These are phyloP conservation scores for Aaosphaeria pasadenensis DNA, from an alignment of 2,329 filamentous ascomycete genomes.

Conservation along the genomic window DNA sequence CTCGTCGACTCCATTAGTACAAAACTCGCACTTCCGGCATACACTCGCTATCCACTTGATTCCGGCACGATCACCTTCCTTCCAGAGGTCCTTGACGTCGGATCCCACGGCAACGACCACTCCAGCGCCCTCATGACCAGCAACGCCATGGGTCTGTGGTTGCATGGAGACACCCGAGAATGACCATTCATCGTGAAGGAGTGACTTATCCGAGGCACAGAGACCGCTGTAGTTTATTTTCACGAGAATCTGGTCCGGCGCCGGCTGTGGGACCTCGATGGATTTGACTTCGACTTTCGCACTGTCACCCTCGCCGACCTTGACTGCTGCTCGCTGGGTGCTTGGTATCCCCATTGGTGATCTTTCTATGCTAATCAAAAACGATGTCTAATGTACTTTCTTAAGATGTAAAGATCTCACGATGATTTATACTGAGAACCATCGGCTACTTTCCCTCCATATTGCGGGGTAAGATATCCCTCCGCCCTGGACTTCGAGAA, in stretches of 20 bases:
- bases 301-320: slow-evolving; percentile 22
- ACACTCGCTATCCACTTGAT: slow-evolving; percentile 77
- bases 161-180: slow-evolving; percentile 38
- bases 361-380: not conserved
- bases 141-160: slow-evolving; percentile 73
- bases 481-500: not conserved
- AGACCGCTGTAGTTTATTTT: slow-evolving; percentile 36
- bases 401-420: not conserved
- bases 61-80: slow-evolving; percentile 54
- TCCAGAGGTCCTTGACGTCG: slow-evolving; percentile 66
- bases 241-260: slow-evolving; percentile 30
- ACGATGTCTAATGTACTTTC: not conserved
- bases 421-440: not conserved
- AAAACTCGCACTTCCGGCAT: slow-evolving; percentile 79
- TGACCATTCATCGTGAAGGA: slow-evolving; percentile 37
- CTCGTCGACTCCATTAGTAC: slow-evolving; percentile 57
- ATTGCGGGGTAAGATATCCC: not conserved
- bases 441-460: not conserved
- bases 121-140: slow-evolving; percentile 74
- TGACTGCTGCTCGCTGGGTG: slow-evolving; percentile 36
- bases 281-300: slow-evolving; percentile 23
- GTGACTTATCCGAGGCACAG: slow-evolving; percentile 34
- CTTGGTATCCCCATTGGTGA: slow-evolving; percentile 25
- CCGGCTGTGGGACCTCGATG: slow-evolving; percentile 26
- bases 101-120: slow-evolving; percentile 75